Evolutionary conservation across 352 stramenopile genomes (phyloP).

Genomic region (Aphanomyces cochlioides): DNA sequence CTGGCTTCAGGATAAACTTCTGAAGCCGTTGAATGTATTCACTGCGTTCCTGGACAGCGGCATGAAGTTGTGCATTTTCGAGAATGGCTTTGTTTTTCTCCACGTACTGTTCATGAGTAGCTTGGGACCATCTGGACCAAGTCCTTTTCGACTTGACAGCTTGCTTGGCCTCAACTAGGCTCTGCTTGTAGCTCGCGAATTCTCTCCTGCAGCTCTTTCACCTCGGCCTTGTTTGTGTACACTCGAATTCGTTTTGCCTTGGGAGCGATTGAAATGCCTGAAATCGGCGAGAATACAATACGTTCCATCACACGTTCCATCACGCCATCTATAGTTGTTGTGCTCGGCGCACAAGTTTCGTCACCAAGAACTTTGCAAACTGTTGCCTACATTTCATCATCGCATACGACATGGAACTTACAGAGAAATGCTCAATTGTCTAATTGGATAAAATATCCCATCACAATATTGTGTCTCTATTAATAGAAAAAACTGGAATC

Average conservation of each 20-base stretch:
- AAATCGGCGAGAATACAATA: no score
- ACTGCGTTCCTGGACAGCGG: neutral
- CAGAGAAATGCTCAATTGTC: no score
- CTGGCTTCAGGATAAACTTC: neutral
- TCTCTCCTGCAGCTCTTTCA: neutral
- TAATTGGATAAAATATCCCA: no score
- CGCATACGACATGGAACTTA: no score
- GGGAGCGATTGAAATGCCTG: no score
- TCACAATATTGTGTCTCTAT: no score
- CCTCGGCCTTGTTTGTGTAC: neutral
- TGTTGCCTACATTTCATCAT: slow-evolving; percentile 12
- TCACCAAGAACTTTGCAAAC: neutral
- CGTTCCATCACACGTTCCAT: neutral
- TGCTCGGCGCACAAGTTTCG: neutral
- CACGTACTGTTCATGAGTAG: neutral
- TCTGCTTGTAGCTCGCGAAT: neutral
- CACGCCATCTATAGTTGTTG: neutral
- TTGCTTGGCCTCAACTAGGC: neutral
- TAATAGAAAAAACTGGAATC: no score
- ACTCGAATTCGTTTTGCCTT: slow-evolving; percentile 1
- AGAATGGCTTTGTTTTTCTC: slow-evolving; percentile 4
- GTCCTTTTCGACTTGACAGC: neutral
- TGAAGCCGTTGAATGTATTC: slow-evolving; percentile 11
- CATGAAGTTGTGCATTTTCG: slow-evolving; percentile 13
- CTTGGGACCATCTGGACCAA: slow-evolving; percentile 3